Conservation (phyloP, 345 rosid genomes). For the Theobroma cacao region DNA sequence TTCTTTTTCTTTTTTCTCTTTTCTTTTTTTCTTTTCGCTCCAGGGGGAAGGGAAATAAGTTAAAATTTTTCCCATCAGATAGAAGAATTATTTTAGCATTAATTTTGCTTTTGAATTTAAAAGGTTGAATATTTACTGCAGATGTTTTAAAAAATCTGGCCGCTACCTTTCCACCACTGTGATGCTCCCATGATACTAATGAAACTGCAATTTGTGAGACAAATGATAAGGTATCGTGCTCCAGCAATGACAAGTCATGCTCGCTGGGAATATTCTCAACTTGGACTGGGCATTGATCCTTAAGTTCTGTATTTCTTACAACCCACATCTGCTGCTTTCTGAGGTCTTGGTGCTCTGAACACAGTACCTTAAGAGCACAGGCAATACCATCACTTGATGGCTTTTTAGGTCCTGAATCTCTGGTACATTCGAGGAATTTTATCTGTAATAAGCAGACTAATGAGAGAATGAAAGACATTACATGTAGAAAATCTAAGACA, state of each 20-base stretch:
- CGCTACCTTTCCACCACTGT: constrained; percentile 34
- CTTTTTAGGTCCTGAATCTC: constrained; percentile 29
- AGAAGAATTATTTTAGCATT: neutral
- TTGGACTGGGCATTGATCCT: constrained; percentile 46
- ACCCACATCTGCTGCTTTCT: constrained; percentile 25
- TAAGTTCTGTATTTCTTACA: constrained; percentile 21
- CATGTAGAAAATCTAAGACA: constrained; percentile 1
- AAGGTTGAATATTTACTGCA: neutral
- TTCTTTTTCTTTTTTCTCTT: neutral
- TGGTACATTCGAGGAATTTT: constrained; percentile 37
- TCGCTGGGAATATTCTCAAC: constrained; percentile 22
- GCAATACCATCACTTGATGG: constrained; percentile 26
- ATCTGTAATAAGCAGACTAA: constrained; percentile 29
- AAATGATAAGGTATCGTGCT: constrained; percentile 16
- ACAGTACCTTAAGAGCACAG: constrained; percentile 39
- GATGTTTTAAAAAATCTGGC: constrained; percentile 2
- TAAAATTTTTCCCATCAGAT: neutral
- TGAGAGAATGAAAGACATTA: constrained; percentile 4
- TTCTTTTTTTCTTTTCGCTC: neutral
- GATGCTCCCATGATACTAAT: constrained; percentile 15
- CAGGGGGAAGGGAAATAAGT: too few species aligned
- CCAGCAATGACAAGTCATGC: constrained; percentile 19
- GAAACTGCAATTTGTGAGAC: constrained; percentile 25
- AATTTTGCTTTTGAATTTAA: constrained; percentile 2
- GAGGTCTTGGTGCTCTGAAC: constrained; percentile 35